Evolutionary conservation across 108 stramenopile species (phyloP).

Genomic region (Conticribra weissflogii): DNA sequence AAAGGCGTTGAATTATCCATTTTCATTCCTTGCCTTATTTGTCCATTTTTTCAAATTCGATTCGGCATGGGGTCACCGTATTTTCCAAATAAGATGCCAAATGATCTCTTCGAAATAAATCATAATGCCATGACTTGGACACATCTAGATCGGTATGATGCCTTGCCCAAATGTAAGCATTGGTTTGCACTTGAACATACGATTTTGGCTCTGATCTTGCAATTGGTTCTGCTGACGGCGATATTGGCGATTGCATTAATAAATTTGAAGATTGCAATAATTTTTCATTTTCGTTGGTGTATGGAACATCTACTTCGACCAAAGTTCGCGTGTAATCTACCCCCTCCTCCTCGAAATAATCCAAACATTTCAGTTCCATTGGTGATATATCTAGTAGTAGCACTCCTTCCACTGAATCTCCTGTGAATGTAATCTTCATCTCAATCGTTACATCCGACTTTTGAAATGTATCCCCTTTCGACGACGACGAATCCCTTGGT

Average conservation of each 20-base stretch:
- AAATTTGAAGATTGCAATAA: not conserved
- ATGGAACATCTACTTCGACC: constrained; percentile 39
- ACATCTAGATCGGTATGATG: constrained; percentile 41
- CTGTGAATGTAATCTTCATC: not conserved
- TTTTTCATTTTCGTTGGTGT: not conserved
- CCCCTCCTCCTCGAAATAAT: constrained; percentile 69
- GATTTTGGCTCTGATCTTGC: not conserved
- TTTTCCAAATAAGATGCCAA: constrained; percentile 56
- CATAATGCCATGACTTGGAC: constrained; percentile 52
- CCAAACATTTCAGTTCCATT: constrained; percentile 55
- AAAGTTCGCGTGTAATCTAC: constrained; percentile 57
- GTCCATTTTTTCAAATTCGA: constrained; percentile 35
- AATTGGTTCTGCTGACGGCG: not conserved
- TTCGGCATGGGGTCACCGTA: constrained; percentile 58
- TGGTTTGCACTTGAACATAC: constrained; percentile 9
- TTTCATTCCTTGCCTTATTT: too few species aligned
- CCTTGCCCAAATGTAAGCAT: constrained; percentile 61
- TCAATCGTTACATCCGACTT: not conserved
- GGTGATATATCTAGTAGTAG: constrained; percentile 46
- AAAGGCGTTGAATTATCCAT: too few species aligned
- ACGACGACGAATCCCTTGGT: not conserved
- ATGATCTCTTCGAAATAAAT: constrained; percentile 45
- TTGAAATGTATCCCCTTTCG: not conserved
- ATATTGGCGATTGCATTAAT: not conserved
- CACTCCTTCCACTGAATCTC: constrained; percentile 35